A percentile compares a stretch with the other conserved stretches of the same genome.
phyloP scores from a whole-genome alignment of 495 filamentous ascomycete genomes.

The Amphirosellinia nigrospora region DNA sequence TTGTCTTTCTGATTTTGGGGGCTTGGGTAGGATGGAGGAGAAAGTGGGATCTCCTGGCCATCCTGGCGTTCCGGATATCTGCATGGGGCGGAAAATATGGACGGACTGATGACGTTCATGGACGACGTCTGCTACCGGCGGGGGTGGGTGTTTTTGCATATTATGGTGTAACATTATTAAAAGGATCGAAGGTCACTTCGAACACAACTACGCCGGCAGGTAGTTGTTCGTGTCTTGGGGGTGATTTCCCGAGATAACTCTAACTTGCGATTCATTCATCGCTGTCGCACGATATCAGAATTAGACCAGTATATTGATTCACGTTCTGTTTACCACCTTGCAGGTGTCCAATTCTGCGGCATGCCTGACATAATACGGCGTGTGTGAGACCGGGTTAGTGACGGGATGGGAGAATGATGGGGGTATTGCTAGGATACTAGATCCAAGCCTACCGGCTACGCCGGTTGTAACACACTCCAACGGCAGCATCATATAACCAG shows the following conservation, averaged over 20 bases:
- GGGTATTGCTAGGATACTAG: not conserved
- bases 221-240: not conserved
- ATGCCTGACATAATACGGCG: not conserved
- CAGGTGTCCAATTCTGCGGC: no score
- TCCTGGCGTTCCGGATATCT: slow-evolving; percentile 38
- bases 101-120: slow-evolving; percentile 32
- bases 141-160: slow-evolving; percentile 18
- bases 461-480: slow-evolving; percentile 4
- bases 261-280: not conserved
- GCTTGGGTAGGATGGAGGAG: slow-evolving; percentile 26
- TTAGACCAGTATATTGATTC: slow-evolving; percentile 12
- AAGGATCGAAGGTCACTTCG: not conserved
- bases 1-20: slow-evolving; percentile 23
- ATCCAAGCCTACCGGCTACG: not conserved
- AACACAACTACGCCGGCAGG: not conserved
- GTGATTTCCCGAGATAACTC: not conserved
- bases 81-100: slow-evolving; percentile 35
- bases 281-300: not conserved
- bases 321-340: not conserved
- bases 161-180: slow-evolving; percentile 21
- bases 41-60: slow-evolving; percentile 32
- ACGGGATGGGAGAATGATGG: not conserved
- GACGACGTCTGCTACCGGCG: slow-evolving; percentile 12
- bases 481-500: not conserved
- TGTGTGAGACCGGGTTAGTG: not conserved